Evolutionary conservation across 306 rosid species (phyloP), one percentile per base, ranked within the genome.

Genomic region (Alnus rubra): DNA sequence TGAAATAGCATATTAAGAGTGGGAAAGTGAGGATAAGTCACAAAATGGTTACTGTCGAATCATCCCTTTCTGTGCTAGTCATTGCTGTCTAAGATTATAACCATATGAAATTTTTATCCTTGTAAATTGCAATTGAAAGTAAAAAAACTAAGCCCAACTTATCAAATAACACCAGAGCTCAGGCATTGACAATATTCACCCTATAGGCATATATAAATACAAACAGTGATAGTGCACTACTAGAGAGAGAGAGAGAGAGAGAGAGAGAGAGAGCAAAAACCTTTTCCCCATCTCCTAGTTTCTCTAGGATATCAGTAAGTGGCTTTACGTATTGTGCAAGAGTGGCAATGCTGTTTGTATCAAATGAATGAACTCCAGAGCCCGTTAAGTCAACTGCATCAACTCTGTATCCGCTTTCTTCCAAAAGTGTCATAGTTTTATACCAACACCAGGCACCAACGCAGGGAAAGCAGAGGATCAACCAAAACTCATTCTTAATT

Each of bases 391-490:
- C 99, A 73, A 95, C 79, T 58, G 98, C 99, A 75, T 91, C 74
- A 31, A 89, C 99, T 79, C 81, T 91, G 76, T 81, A 95, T 80
- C 99, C 97, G 37, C 83, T 85, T 79, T 95, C 97, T 87, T 93
- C 99, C 47, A 95, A 83, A 76, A 91, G 94, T 39, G 99, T 95
- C 64, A 95, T 93, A 47, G 97, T 91, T 89, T 95, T 95, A 85
- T 95, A 95, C 99, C 99, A 95, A 84, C 99, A 95, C 99, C 99
- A 95, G 37, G 99, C 99, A 80, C 99, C 99, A 52, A 59, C 2
- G 23, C 39, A 14, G 48, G 10, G 28, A 5, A 18, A 4, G 19
- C 35, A 64, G 9, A 35, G 0, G n/a, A 15, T 9, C 31, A 7
- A 35, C 35, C n/a, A 10, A 64, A 30, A 31, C 5, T 56, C 28